Evolutionary conservation across 2,329 filamentous ascomycete genomes (phyloP), one percentile per base, ranked within the genome.

Genomic region (Phialemonium atrogriseum): DNA sequence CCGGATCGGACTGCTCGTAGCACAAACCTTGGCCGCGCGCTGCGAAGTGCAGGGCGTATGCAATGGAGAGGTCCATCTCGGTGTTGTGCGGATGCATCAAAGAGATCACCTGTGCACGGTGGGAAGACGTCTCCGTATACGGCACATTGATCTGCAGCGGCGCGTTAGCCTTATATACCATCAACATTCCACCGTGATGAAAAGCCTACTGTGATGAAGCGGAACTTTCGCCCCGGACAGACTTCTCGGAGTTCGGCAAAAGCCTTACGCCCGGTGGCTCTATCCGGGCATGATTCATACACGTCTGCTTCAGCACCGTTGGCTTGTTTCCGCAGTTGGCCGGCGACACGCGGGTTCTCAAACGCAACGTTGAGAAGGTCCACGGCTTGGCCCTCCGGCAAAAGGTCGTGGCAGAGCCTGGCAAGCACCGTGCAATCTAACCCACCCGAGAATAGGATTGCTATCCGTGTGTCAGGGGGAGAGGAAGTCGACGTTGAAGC

Each of bases 41-140:
- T 5, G 91, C 87, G 60, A 98, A 98, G 55, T 95, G 96, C n/a
- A 98, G 66, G 0, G 91, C 91, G 45, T 74, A 81, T 1, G 84
- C 83, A 46, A 98, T 98, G 4, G 91, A 98, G 1, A 98, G 67
- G 48, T 98, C 91, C 91, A 98, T 98, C 57, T 98, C 91, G 0
- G 91, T 98, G 44, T 94, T 89, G 56, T 98, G 91, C 0, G 91
- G 91, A 44, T 82, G 70, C 54, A 98, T 95, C 12, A 98, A 65
- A 3, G 74, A 69, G 22, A 88, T 71, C 13, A 98, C 73, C 16
- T 68, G 69, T 4, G 68, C 49, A 39, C 84, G 76, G 46, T 94
- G 83, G 3, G 68, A 65, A 25, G 78, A 51, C 0, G 80, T 83
- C 45, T 93, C 83, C 5, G 65, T 51, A 51, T 89, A 95, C 0